Base-by-base conservation (phyloP, 1,284 basidiomycete species). In the Sporisorium reilianum region DNA sequence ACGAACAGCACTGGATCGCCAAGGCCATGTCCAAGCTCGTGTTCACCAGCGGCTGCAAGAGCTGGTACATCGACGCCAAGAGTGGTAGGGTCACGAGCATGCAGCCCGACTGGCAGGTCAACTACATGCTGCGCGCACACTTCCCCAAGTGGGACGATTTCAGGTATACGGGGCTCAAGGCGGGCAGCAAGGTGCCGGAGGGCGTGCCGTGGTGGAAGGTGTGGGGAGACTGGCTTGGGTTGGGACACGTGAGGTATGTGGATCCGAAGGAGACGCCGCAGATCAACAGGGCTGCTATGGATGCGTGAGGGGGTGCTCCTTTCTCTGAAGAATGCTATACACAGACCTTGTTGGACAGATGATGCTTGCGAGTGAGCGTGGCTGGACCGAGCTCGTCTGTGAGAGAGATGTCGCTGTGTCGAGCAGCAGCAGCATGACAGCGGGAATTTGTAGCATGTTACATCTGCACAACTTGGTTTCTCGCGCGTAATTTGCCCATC, bases 1-100 rank as follows among this genome's bases (percentile, higher is more conserved):
- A 80, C 41, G 80, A 82, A 54, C 79, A 80, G 66, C 63, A 79
- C 41, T 84, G 77, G 77, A 79, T 84, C 56, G 77, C 76, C 30
- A 75, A 76, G 49, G 25, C 42, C 36, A 82, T 82, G 80, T 41
- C 55, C 48, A 58, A 74, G 14, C 59, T 75, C 40, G 82, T 84
- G 20, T 84, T 80, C 40, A 64, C 64, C 25, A 62, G 49, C 23
- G 64, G 67, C 3, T 82, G 81, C 55, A 78, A 79, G 46, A 59
- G 63, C 23, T 84, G 82, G 82, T 84, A 84, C 68, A 68, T 78
- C 42, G 80, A 84, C 54, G 22, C 61, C 8, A 69, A 59, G 28
- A 65, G 65, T 12, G 80, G 79, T 1, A 51, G 80, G 16, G 74
- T 83, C 3, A 77, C 80, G 2, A 77, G 76, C 28, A 65, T 84